Evolutionary conservation across 306 rosid species (phyloP), one percentile per base, ranked within the genome.

Genomic region (Oxytropis ochrocephala): DNA sequence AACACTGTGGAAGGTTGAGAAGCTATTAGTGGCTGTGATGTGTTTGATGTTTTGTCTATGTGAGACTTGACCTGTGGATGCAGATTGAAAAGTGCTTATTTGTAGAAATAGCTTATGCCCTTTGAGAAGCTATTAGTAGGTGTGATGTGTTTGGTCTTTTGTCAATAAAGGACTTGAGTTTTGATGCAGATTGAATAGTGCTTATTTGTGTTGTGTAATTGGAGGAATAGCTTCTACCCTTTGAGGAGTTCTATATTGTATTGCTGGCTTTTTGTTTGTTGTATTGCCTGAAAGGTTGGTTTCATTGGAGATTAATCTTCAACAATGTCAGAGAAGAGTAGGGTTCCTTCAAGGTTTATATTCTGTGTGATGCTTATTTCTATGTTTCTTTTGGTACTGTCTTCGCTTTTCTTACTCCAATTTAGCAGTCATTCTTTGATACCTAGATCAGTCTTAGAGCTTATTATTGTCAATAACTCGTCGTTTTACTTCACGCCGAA

Each of bases 381-480:
- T 12, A 35, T 85, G 88, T 83, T 89, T 75, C 91, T 94, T 73
- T 79, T 94, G 77, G 72, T 91, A 60, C 10, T 89, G 70, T 94
- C 96, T 64, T 87, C 89, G 8, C 33, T 84, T 27, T 91, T 89
- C 83, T 89, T 91, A 39, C 87, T 93, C 49, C 96, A 85, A 73
- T 85, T 79, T 78, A 74, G 87, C 70, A 80, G 71, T 60, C 81
- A 69, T 75, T 85, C 97, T 17, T 77, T 87, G 47, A 64, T 87
- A 54, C 94, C 97, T 63, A 82, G 80, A 70, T 88, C 97, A 24
- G 91, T 95, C 21, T 83, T 91, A 54, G 81, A 86, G 85, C 87
- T 81, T 38, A 84, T 88, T 77, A 82, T 88, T 75, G 85, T 83
- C 38, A 88, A 91, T 73, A 84, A 77, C 48, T 79, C 95, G 10